Conservation (phyloP, 83 land plant genomes). For the Larix sibirica region DNA sequence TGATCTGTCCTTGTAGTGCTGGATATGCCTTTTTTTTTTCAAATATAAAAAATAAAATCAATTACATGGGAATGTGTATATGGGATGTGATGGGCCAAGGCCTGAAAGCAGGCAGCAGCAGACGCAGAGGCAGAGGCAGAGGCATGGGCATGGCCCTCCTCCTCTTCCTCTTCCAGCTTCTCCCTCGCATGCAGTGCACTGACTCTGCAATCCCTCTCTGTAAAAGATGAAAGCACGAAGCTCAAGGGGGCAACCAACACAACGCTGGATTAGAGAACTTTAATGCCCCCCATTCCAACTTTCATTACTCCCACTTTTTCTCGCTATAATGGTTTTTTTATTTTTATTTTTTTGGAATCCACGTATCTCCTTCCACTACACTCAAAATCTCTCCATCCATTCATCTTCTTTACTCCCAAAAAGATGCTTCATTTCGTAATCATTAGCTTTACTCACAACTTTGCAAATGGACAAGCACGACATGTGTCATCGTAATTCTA, state of each 20-base stretch:
- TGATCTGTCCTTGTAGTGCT: constrained; percentile 5
- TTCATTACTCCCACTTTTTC: too few relatives aligned
- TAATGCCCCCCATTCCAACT: not conserved
- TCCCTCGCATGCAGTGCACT: constrained; percentile 10
- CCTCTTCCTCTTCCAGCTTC: not conserved
- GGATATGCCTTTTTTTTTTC: not conserved
- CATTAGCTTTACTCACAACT: constrained; percentile 9
- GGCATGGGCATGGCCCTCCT: not conserved
- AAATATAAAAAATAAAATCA: not conserved
- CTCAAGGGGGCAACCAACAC: not conserved
- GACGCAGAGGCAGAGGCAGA: too few relatives aligned
- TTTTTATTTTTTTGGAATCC: not conserved
- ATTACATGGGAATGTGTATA: constrained; percentile 5
- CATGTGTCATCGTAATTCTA: not conserved
- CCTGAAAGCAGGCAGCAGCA: not conserved
- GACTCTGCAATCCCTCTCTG: not conserved
- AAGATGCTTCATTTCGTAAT: constrained; percentile 2
- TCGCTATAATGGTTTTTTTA: not conserved
- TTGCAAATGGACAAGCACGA: constrained; percentile 7
- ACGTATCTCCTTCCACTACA: too few relatives aligned
- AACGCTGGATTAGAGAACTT: not conserved
- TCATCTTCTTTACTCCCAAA: not conserved
- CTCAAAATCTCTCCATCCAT: not conserved
- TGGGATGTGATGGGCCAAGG: constrained; percentile 4
- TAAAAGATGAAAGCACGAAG: not conserved